Conservation (phyloP, 495 filamentous ascomycete species). For the Rusavskia elegans region DNA sequence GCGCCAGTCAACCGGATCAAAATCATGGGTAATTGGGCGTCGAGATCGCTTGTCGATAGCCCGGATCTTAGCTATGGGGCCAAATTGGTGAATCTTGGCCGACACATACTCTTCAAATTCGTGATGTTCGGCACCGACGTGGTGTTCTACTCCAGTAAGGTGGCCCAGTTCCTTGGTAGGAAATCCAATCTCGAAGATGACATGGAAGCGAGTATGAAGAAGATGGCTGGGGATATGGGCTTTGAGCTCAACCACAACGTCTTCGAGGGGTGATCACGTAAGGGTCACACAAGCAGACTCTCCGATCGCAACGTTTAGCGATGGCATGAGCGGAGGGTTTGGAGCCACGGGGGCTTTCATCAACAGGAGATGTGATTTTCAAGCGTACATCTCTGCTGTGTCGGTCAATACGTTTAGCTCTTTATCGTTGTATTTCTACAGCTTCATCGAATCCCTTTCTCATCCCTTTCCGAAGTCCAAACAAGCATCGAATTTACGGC, state of each 20-base stretch:
- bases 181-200: slow-evolving; percentile 89
- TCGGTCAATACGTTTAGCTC: no score
- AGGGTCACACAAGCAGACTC: background rate
- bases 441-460: no score
- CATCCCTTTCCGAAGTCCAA: no score
- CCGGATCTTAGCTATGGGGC: slow-evolving; percentile 39
- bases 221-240: slow-evolving; percentile 79
- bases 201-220: slow-evolving; percentile 70
- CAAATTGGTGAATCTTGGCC: slow-evolving; percentile 39
- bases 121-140: slow-evolving; percentile 69
- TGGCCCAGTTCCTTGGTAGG: slow-evolving; percentile 54
- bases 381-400: no score
- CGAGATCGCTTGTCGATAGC: slow-evolving; percentile 55
- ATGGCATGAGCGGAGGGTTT: no score
- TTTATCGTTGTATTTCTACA: no score
- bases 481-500: no score
- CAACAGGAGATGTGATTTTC: no score
- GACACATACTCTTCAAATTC: slow-evolving; percentile 62
- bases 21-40: slow-evolving; percentile 85
- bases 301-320: background rate
- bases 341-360: no score
- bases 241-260: slow-evolving; percentile 76
- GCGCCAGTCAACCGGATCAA: slow-evolving; percentile 91
- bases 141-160: slow-evolving; percentile 63
- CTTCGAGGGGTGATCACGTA: slow-evolving; percentile 53